Percentiles rank a stretch among this genome's conserved stretches.
Evolutionary conservation across 352 stramenopile species (phyloP).

Genomic region (Blastocystis sp.): DNA sequence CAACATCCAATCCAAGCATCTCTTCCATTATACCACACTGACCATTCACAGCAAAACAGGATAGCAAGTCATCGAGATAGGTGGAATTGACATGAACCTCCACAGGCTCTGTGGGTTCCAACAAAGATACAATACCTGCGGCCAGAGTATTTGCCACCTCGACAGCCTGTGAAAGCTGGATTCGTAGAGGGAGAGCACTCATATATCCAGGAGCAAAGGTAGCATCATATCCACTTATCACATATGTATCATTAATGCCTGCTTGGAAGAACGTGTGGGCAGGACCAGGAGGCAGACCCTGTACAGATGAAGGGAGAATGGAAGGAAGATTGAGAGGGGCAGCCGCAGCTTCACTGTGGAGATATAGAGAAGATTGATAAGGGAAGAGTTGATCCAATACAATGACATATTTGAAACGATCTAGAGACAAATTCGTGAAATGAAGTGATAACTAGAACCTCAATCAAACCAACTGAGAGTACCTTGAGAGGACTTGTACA

Average conservation of each 20-base stretch:
- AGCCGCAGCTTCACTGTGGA: neutral
- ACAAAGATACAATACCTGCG: neutral
- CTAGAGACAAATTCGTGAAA: slow-evolving; percentile 12
- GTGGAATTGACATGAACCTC: neutral
- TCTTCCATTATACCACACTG: neutral
- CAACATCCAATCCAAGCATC: neutral
- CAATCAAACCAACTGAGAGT: neutral
- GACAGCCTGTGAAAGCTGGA: neutral
- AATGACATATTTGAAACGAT: slow-evolving; percentile 51
- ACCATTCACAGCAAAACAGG: neutral
- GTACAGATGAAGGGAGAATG: neutral
- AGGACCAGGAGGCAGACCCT: slow-evolving; percentile 11
- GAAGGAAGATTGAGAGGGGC: neutral
- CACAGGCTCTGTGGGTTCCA: neutral
- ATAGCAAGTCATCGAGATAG: slow-evolving; percentile 3
- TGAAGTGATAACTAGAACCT: slow-evolving; percentile 19
- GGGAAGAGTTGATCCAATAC: slow-evolving; percentile 52
- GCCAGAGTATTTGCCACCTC: neutral
- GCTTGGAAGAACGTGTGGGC: slow-evolving; percentile 35
- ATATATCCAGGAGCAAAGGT: neutral
- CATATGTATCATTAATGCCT: neutral
- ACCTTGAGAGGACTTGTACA: slow-evolving; percentile 52
- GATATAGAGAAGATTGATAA: neutral
- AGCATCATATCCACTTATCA: slow-evolving; percentile 25
- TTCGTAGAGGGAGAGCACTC: neutral